Evolutionary conservation across 1,139 yeast genomes (phyloP).

Genomic region (Suhomyces terraborum): DNA sequence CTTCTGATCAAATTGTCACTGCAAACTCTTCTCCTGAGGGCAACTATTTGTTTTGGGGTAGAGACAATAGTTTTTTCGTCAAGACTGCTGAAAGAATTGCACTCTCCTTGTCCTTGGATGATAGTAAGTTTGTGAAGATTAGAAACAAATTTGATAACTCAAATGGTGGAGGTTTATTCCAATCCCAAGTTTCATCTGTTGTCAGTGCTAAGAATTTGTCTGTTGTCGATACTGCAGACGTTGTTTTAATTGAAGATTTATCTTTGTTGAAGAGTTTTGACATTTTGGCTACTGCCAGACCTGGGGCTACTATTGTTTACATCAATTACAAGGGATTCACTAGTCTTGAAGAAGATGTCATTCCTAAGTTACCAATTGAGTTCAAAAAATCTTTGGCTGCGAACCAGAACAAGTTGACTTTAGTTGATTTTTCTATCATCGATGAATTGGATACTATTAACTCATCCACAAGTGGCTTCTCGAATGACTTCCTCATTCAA

Average conservation of each 20-base stretch:
- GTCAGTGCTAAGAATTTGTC: slow-evolving; percentile 22
- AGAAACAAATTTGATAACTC: slow-evolving; percentile 73
- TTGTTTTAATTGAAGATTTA: slow-evolving; percentile 63
- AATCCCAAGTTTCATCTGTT: slow-evolving; percentile 65
- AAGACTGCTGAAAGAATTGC: slow-evolving; percentile 68
- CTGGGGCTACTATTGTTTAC: slow-evolving; percentile 59
- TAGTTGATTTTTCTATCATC: slow-evolving; percentile 61
- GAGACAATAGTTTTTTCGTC: slow-evolving; percentile 58
- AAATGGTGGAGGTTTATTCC: slow-evolving; percentile 81
- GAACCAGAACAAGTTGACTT: slow-evolving; percentile 52
- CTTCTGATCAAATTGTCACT: slow-evolving; percentile 19
- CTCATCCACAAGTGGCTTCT: slow-evolving; percentile 75
- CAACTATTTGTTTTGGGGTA: slow-evolving; percentile 65
- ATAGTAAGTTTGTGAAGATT: slow-evolving; percentile 52
- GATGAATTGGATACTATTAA: slow-evolving; percentile 49
- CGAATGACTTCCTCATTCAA: slow-evolving; percentile 73
- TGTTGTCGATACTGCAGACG: slow-evolving; percentile 59
- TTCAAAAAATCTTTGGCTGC: slow-evolving; percentile 58
- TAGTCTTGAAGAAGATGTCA: slow-evolving; percentile 43
- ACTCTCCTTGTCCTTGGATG: slow-evolving; percentile 70
- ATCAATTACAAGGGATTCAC: slow-evolving; percentile 44
- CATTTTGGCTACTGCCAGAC: slow-evolving; percentile 59
- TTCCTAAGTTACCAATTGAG: slow-evolving; percentile 52
- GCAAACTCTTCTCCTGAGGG: slow-evolving; percentile 51
- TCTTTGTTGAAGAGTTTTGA: slow-evolving; percentile 58